A percentile compares a stretch with the other conserved stretches of the same genome.
Conservation (phyloP, 805 yeast genomes). For the Lipomyces lipofer region DNA sequence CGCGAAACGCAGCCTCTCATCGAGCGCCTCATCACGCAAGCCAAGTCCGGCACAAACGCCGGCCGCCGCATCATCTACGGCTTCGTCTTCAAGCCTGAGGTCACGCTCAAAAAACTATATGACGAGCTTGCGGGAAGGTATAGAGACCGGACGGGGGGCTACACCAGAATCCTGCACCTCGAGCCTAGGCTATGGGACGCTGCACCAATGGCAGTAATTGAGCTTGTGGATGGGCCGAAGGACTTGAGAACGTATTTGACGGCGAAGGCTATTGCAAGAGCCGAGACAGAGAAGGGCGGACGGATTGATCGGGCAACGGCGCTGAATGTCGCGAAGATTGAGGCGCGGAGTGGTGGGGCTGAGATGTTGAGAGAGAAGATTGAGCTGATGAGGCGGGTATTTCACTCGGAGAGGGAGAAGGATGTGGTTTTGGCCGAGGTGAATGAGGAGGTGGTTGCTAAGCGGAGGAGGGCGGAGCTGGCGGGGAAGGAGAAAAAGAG, state of each 20-base stretch:
- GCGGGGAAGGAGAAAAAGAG: too few relatives aligned
- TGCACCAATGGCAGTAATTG: slow-evolving; percentile 86
- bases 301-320: slow-evolving; percentile 55
- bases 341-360: slow-evolving; percentile 50
- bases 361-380: slow-evolving; percentile 60
- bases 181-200: slow-evolving; percentile 88
- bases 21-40: slow-evolving; percentile 63
- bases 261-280: slow-evolving; percentile 83
- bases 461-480: too few relatives aligned
- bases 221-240: slow-evolving; percentile 72
- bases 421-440: too few relatives aligned
- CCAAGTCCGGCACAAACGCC: slow-evolving; percentile 44
- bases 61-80: slow-evolving; percentile 41
- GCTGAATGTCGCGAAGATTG: slow-evolving; percentile 56
- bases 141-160: slow-evolving; percentile 67
- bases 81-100: slow-evolving; percentile 50
- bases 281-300: slow-evolving; percentile 57
- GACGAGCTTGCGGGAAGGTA: slow-evolving; percentile 67
- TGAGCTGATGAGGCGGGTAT: slow-evolving; percentile 55
- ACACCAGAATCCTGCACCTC: slow-evolving; percentile 76
- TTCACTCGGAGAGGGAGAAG: slow-evolving; percentile 14
- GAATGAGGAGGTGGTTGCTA: too few relatives aligned
- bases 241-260: slow-evolving; percentile 75
- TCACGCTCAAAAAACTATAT: slow-evolving; percentile 63
- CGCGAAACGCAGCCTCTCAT: slow-evolving; percentile 64